Evolutionary conservation across 2,329 filamentous ascomycete genomes (phyloP), one percentile per base, ranked within the genome.

Genomic region (Aspergillus tanneri): DNA sequence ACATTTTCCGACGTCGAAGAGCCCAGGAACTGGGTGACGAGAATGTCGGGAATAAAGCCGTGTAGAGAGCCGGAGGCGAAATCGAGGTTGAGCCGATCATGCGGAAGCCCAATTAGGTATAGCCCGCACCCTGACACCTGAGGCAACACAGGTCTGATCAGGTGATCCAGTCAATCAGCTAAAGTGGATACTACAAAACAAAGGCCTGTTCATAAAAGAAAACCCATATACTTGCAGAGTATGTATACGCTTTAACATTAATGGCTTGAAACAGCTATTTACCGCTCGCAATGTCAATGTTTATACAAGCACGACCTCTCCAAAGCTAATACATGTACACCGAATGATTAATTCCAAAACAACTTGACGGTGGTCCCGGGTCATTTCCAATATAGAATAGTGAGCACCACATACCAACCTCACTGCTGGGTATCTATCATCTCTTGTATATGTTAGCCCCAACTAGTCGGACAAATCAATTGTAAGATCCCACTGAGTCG

Each of bases 11-110:
- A 42, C 55, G 55, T 47, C 40, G 43, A 45, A 52, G 43, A 45
- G 54, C 63, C 62, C 61, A 63, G 57, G 36, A 50, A 47, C 52
- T 60, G 57, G 48, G 55, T 50, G 41, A 54, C 41, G 50, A 57
- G 50, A 53, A 56, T 57, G 62, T 53, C 50, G 56, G 57, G 56
- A 55, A 55, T 55, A 58, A 62, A 59, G 55, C 48, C 45, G 51
- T 44, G 21, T 34, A 47, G 48, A 55, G 41, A 34, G 44, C 54
- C 53, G 57, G 59, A 67, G 65, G 65, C 65, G 65, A 68, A 67
- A 63, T 67, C 62, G 47, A 60, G 58, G 55, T 65, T 61, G 60
- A 54, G 61, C 62, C 58, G 62, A 66, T 66, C 63, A 67, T 63
- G 65, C 59, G 64, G 59, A 57, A 51, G 22, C 44, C 45, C 30